Conservation (phyloP, 2,329 filamentous ascomycete species). For the Nannizziopsis arthrosporioides region DNA sequence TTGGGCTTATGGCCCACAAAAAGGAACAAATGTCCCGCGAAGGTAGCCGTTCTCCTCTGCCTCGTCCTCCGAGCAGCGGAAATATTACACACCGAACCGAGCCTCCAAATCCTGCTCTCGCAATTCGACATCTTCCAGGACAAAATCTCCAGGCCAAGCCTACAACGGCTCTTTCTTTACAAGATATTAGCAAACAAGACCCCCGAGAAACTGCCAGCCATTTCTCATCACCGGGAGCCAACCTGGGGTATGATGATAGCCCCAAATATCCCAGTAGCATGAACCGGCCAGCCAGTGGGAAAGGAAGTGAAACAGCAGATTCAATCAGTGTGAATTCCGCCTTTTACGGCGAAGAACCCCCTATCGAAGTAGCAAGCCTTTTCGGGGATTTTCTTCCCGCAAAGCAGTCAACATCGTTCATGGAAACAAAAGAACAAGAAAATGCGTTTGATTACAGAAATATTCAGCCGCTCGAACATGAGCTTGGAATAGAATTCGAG, state of each 20-base stretch:
- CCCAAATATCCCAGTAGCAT: conserved; percentile 28
- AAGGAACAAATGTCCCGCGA: neutral
- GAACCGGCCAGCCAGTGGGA: conserved; percentile 35
- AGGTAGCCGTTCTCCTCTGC: conserved; percentile 7
- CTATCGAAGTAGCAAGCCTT: conserved; percentile 68
- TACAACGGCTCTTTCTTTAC: conserved; percentile 72
- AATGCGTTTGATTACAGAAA: conserved; percentile 26
- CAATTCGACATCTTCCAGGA: conserved; percentile 25
- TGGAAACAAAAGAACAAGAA: conserved; percentile 18
- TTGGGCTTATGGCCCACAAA: neutral
- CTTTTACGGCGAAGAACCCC: conserved; percentile 44
- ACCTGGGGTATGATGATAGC: conserved; percentile 21
- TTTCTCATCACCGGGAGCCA: conserved; percentile 40
- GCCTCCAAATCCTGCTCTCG: conserved; percentile 22
- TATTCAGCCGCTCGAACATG: conserved; percentile 32
- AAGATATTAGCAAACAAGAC: conserved; percentile 67
- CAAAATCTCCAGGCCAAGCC: conserved; percentile 47
- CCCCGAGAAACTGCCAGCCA: conserved; percentile 59
- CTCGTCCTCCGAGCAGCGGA: conserved; percentile 21
- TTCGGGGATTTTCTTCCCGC: conserved; percentile 53
- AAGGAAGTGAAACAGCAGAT: conserved; percentile 41
- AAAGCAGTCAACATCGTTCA: neutral
- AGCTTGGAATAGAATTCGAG: conserved; percentile 55
- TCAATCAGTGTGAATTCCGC: conserved; percentile 41
- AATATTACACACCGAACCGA: conserved; percentile 26